Percentiles rank a stretch among this genome's conserved stretches.
These are phyloP conservation scores for Alternaria consortialis DNA, from an alignment of 2,329 filamentous ascomycete genomes.

Conservation along the genomic window DNA sequence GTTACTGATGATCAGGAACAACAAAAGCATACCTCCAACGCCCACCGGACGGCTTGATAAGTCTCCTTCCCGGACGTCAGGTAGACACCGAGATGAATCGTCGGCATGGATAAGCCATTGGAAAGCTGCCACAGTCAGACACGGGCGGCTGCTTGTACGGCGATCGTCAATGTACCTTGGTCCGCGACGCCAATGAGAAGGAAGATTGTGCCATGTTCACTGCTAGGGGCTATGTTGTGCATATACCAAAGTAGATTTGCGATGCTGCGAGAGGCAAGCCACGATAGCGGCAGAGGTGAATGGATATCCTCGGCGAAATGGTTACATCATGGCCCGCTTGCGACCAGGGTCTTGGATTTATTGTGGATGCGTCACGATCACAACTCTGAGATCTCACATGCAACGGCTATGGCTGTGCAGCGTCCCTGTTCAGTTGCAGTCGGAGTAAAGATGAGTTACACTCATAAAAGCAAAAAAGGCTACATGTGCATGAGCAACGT, in stretches of 20 bases:
- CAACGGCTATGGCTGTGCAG: constrained; percentile 20
- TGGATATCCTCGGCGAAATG: constrained; percentile 40
- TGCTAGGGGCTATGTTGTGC: constrained; percentile 19
- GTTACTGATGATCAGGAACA: constrained; percentile 22
- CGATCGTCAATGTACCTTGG: constrained; percentile 42
- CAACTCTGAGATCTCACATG: constrained; percentile 1
- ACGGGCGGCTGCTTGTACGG: constrained; percentile 10
- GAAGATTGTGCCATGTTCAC: constrained; percentile 44
- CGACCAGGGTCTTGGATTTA: constrained; percentile 8
- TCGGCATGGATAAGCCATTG: constrained; percentile 73
- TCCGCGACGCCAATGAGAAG: constrained; percentile 56
- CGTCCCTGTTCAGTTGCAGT: constrained; percentile 22
- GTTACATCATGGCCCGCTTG: constrained; percentile 39
- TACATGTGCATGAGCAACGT: not conserved
- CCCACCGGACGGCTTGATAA: constrained; percentile 65
- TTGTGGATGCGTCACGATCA: constrained; percentile 16
- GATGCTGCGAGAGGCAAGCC: constrained; percentile 36
- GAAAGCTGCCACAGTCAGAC: constrained; percentile 50
- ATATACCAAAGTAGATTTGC: constrained; percentile 27
- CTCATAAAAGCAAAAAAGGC: constrained; percentile 27
- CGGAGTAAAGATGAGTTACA: constrained; percentile 21
- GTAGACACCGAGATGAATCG: constrained; percentile 78
- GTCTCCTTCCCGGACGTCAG: constrained; percentile 72
- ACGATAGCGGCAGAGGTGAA: constrained; percentile 26
- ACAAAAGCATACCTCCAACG: constrained; percentile 59